A percentile compares a stretch with the other conserved stretches of the same genome.
These are phyloP conservation scores for Sindora glabra DNA, from an alignment of 306 rosid genomes.

Conservation along the genomic window DNA sequence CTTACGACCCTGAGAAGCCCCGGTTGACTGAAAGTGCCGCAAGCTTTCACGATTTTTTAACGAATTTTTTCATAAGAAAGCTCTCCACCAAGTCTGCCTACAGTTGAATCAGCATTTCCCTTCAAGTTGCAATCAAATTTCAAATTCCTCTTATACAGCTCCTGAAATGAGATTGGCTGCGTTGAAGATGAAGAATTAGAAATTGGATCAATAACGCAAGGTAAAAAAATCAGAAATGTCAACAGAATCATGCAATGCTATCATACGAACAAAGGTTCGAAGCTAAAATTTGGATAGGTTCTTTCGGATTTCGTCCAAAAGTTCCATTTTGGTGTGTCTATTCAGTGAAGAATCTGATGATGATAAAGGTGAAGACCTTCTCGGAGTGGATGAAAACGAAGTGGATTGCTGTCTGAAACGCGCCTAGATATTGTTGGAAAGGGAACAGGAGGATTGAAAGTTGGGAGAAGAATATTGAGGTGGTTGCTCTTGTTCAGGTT, in stretches of 20 bases:
- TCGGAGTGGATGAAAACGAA: not conserved
- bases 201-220: not conserved
- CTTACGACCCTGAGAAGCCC: not conserved
- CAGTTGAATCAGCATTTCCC: not conserved
- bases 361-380: not conserved
- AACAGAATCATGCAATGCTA: too few relatives aligned
- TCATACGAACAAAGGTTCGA: not conserved
- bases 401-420: slow-evolving; percentile 20
- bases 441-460: slow-evolving; percentile 13
- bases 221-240: too few relatives aligned
- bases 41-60: slow-evolving; percentile 30
- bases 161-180: slow-evolving; percentile 25
- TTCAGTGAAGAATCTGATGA: not conserved
- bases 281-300: slow-evolving; percentile 31
- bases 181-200: not conserved
- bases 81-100: not conserved
- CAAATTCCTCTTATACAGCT: slow-evolving; percentile 17
- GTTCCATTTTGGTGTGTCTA: not conserved
- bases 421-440: slow-evolving; percentile 30
- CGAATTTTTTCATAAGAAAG: slow-evolving; percentile 1
- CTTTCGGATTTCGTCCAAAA: slow-evolving; percentile 25
- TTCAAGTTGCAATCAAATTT: not conserved
- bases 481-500: too few relatives aligned
- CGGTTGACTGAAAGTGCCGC: not conserved
- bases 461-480: not conserved